Conservation (phyloP, 306 rosid genomes). For the Lupinus albus region DNA sequence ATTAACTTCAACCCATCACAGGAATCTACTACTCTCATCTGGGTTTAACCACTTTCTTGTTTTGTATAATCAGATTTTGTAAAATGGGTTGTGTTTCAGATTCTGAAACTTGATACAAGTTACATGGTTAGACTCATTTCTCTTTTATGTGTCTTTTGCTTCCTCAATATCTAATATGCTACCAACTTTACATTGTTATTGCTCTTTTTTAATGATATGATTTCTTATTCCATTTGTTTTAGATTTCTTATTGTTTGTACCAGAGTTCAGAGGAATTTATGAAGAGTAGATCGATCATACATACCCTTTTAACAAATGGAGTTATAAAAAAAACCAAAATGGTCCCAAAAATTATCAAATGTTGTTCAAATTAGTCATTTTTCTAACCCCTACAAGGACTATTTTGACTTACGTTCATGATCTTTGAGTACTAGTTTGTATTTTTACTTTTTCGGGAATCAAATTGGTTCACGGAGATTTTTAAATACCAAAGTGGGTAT, state of each 20-base stretch:
- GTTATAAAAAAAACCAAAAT: no score
- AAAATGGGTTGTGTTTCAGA: slow-evolving; percentile 40
- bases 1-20: slow-evolving; percentile 18
- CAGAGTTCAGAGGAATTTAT: slow-evolving; percentile 12
- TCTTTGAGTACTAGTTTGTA: no score
- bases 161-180: slow-evolving; percentile 26
- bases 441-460: no score
- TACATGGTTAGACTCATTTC: slow-evolving; percentile 51
- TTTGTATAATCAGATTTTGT: slow-evolving; percentile 42
- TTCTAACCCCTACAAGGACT: no score
- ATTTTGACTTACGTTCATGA: no score
- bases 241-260: background rate
- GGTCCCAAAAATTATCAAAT: no score
- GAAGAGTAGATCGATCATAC: background rate
- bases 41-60: slow-evolving; percentile 35
- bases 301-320: slow-evolving; percentile 6
- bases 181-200: slow-evolving; percentile 22
- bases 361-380: no score
- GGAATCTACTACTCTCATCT: slow-evolving; percentile 38
- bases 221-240: slow-evolving; percentile 18
- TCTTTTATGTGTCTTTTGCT: slow-evolving; percentile 24
- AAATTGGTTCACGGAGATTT: no score
- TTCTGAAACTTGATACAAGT: slow-evolving; percentile 38
- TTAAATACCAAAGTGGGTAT: no score
- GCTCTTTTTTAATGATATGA: background rate